Percentiles rank a stretch among this genome's conserved stretches.
Evolutionary conservation across 2,329 filamentous ascomycete genomes (phyloP).

Genomic region (Drechslera avenae): DNA sequence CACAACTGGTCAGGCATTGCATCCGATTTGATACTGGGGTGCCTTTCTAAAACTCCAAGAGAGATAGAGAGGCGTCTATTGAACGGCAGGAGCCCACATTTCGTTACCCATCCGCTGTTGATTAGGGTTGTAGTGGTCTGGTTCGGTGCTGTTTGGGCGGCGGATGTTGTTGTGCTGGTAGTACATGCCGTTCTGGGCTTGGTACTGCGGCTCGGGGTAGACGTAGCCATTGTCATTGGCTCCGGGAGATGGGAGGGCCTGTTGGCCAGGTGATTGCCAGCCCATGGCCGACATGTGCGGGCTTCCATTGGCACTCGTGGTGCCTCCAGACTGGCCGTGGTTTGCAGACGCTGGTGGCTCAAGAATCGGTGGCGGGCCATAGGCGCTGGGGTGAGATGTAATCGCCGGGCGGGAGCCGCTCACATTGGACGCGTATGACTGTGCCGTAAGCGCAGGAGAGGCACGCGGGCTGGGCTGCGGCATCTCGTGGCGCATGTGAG

Average conservation of each 20-base stretch:
- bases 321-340: slow-evolving; percentile 67
- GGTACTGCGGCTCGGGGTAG: slow-evolving; percentile 75
- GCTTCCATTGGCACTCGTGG: slow-evolving; percentile 73
- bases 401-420: slow-evolving; percentile 61
- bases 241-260: slow-evolving; percentile 72
- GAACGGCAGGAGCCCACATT: slow-evolving; percentile 52
- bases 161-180: slow-evolving; percentile 73
- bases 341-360: slow-evolving; percentile 81
- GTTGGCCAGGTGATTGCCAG: slow-evolving; percentile 85
- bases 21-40: slow-evolving; percentile 3
- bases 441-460: slow-evolving; percentile 67
- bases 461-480: slow-evolving; percentile 71
- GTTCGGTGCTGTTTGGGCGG: slow-evolving; percentile 75
- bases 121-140: slow-evolving; percentile 55
- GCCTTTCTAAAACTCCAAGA: slow-evolving; percentile 1
- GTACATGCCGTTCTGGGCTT: slow-evolving; percentile 67
- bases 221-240: slow-evolving; percentile 74
- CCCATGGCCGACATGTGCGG: slow-evolving; percentile 82
- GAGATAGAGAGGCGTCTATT: slow-evolving; percentile 37
- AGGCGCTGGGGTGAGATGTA: slow-evolving; percentile 84
- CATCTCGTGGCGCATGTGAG: slow-evolving; percentile 79
- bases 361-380: slow-evolving; percentile 81
- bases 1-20: slow-evolving; percentile 5
- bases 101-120: slow-evolving; percentile 46
- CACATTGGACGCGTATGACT: slow-evolving; percentile 64